A percentile compares a stretch with the other conserved stretches of the same genome.
Conservation (phyloP, 116 monocot species). For the Trichopus zeylanicus region DNA sequence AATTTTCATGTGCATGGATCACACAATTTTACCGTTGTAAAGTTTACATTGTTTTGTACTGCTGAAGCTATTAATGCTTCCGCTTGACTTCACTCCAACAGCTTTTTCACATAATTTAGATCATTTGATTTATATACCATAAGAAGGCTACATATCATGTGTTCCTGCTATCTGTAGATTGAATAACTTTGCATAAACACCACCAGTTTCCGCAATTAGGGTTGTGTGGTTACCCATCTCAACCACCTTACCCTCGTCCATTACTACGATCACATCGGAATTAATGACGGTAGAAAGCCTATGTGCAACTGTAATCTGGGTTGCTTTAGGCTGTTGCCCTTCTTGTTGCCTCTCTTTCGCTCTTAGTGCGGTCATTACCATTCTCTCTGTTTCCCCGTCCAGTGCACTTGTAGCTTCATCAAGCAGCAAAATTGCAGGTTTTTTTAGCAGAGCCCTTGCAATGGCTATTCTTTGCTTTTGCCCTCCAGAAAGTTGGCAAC, state of each 20-base stretch:
- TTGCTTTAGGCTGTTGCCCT: slow-evolving; percentile 3
- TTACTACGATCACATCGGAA: slow-evolving; percentile 24
- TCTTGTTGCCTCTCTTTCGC: slow-evolving; percentile 3
- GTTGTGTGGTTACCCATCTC: slow-evolving; percentile 23
- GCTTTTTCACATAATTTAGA: no score
- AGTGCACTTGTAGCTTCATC: slow-evolving; percentile 40
- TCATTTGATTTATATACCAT: no score
- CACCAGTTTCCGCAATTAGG: slow-evolving; percentile 15
- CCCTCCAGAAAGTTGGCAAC: slow-evolving; percentile 35
- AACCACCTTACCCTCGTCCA: slow-evolving; percentile 24
- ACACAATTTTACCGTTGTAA: no score
- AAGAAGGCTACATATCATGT: no score
- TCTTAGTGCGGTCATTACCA: slow-evolving; percentile 15
- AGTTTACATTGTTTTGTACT: no score
- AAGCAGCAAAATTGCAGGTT: slow-evolving; percentile 18
- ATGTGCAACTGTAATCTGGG: slow-evolving; percentile 32
- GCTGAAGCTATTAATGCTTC: no score
- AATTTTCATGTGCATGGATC: no score
- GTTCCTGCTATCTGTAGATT: no score
- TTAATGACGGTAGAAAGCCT: slow-evolving; percentile 33
- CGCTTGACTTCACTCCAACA: no score
- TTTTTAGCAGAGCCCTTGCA: slow-evolving; percentile 28
- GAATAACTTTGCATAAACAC: slow-evolving; percentile 26
- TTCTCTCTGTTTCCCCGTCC: slow-evolving; percentile 26
- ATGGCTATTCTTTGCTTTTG: slow-evolving; percentile 47